These are phyloP conservation scores for Eimeria necatrix DNA, from an alignment of 169 alveolate genomes.

Conservation along the genomic window DNA sequence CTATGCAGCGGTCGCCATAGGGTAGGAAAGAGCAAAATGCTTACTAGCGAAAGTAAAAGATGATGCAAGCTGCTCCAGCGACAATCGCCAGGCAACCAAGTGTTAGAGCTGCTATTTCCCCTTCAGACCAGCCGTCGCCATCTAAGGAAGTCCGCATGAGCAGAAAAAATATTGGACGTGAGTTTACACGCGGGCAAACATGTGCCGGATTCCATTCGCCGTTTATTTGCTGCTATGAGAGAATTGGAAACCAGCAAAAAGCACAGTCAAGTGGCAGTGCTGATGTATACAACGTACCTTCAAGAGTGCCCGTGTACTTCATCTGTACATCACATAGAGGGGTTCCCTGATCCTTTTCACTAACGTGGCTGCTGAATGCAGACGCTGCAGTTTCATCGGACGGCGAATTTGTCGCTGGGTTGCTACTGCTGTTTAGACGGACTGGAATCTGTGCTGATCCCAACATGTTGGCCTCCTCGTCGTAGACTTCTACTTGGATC, in stretches of 20 bases:
- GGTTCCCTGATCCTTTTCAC: conserved; percentile 7
- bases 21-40: too few species aligned
- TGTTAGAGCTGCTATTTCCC: not conserved
- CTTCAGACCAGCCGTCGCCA: not conserved
- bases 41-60: too few species aligned
- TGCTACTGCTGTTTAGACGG: not conserved
- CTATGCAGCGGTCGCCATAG: too few species aligned
- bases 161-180: not conserved
- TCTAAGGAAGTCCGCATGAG: not conserved
- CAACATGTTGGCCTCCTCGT: conserved; percentile 3
- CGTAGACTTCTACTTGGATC: conserved; percentile 64
- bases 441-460: conserved; percentile 29
- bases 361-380: conserved; percentile 55
- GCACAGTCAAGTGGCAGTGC: not conserved
- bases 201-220: too few species aligned
- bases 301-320: conserved; percentile 2
- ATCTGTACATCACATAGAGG: conserved; percentile 44
- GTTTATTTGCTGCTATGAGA: too few species aligned
- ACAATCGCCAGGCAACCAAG: not conserved
- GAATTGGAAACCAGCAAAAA: too few species aligned
- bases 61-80: too few species aligned
- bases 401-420: conserved; percentile 21
- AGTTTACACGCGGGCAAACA: not conserved
- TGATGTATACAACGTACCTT: not conserved
- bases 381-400: conserved; percentile 41